phyloP scores from a whole-genome alignment of 176 grass and related monocot species.

The Carex pumila region DNA sequence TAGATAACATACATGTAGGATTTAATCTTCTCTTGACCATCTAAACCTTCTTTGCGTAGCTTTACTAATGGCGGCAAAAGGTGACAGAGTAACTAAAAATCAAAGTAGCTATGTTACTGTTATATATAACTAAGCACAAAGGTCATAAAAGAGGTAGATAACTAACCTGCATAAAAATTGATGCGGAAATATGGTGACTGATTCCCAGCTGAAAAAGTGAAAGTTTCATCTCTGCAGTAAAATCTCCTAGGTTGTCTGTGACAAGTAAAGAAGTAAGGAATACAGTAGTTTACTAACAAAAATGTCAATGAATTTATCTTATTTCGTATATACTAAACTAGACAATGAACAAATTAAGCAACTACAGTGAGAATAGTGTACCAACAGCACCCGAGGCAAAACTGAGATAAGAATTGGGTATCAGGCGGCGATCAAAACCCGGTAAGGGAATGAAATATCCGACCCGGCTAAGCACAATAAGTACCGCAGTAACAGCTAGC shows the following conservation, averaged over 20 bases:
- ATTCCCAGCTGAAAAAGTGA: constrained; percentile 96
- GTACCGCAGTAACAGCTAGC: constrained; percentile 54
- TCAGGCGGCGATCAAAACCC: constrained; percentile 82
- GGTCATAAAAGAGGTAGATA: not conserved
- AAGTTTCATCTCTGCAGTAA: constrained; percentile 77
- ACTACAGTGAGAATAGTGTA: not conserved
- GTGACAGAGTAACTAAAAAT: constrained; percentile 68
- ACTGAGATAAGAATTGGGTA: constrained; percentile 85
- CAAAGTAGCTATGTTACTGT: constrained; percentile 1
- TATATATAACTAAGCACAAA: not conserved
- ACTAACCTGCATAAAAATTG: constrained; percentile 85
- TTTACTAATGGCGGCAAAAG: constrained; percentile 87
- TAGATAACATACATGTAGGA: constrained; percentile 95
- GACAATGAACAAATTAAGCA: not conserved
- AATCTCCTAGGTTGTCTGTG: constrained; percentile 78
- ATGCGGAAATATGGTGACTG: constrained; percentile 90
- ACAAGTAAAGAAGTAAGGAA: not conserved
- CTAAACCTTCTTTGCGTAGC: constrained; percentile 92
- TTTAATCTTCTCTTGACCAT: constrained; percentile 98
- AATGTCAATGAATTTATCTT: not conserved
- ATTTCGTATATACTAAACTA: not conserved
- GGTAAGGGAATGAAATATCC: constrained; percentile 87
- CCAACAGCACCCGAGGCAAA: constrained; percentile 75
- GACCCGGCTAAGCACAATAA: constrained; percentile 79
- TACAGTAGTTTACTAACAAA: not conserved